phyloP scores from a whole-genome alignment of 805 yeast genomes.

The Lachancea sp. region DNA sequence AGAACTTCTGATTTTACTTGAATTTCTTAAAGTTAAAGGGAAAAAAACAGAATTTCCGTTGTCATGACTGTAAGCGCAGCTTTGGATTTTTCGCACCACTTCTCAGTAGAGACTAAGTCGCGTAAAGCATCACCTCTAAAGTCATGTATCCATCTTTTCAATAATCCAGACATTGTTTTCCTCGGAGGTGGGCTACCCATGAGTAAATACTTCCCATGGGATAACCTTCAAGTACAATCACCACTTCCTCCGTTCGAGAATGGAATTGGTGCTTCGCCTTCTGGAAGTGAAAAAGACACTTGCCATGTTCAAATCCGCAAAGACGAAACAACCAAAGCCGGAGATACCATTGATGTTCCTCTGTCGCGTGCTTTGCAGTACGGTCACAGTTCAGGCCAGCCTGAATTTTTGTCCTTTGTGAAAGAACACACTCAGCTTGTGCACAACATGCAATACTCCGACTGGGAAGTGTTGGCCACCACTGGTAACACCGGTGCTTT shows the following conservation, averaged over 20 bases:
- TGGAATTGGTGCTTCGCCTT: slow-evolving; percentile 64
- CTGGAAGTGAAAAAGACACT: slow-evolving; percentile 32
- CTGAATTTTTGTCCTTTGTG: slow-evolving; percentile 59
- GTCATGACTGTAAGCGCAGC: slow-evolving; percentile 38
- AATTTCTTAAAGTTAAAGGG: no score
- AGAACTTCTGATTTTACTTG: no score
- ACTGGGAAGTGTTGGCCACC: slow-evolving; percentile 68
- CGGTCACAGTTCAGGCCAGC: slow-evolving; percentile 78
- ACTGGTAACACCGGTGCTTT: slow-evolving; percentile 89
- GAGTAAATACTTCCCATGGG: slow-evolving; percentile 89
- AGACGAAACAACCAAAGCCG: slow-evolving; percentile 37
- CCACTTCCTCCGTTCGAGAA: slow-evolving; percentile 75
- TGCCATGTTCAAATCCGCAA: slow-evolving; percentile 20
- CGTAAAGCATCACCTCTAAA: slow-evolving; percentile 79
- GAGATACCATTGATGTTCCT: slow-evolving; percentile 55
- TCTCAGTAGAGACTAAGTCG: slow-evolving; percentile 70
- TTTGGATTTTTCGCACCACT: slow-evolving; percentile 66
- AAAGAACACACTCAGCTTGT: slow-evolving; percentile 64
- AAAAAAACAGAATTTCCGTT: neutral
- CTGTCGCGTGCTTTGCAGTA: slow-evolving; percentile 86
- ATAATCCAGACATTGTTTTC: slow-evolving; percentile 71
- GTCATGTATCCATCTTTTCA: slow-evolving; percentile 70
- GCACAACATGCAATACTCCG: slow-evolving; percentile 43
- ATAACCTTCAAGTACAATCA: slow-evolving; percentile 58
- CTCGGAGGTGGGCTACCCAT: slow-evolving; percentile 95